A percentile compares a stretch with the other conserved stretches of the same genome.
Evolutionary conservation across 495 filamentous ascomycete species (phyloP).

Genomic region (Tuber umbilicatum): DNA sequence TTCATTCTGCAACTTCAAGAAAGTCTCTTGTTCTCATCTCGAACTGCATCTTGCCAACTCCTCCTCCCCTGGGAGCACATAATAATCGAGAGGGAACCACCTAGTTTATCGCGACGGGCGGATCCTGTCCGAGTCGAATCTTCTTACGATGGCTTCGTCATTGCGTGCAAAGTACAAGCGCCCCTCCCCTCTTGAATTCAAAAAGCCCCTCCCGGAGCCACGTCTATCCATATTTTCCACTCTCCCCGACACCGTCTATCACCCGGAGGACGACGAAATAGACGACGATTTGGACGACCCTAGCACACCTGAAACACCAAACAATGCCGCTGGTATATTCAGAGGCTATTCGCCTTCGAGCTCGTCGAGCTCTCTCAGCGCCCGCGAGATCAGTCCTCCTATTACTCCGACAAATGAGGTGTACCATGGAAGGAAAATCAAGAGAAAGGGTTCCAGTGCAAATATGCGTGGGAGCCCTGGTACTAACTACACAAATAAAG

Average conservation of each 20-base stretch:
- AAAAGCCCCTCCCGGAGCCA: slow-evolving; percentile 18
- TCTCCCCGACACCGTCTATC: slow-evolving; percentile 30
- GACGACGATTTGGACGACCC: slow-evolving; percentile 16
- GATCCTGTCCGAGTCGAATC: background rate
- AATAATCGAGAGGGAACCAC: background rate
- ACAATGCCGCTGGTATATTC: slow-evolving; percentile 1
- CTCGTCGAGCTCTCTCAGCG: slow-evolving; percentile 2
- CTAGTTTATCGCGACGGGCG: background rate
- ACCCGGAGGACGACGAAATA: slow-evolving; percentile 27
- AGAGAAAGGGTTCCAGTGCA: slow-evolving; percentile 1
- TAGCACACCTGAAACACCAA: slow-evolving; percentile 5
- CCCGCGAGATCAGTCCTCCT: slow-evolving; percentile 8
- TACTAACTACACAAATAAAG: slow-evolving; percentile 1
- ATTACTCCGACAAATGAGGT: slow-evolving; percentile 8
- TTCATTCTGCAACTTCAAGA: background rate
- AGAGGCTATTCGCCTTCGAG: slow-evolving; percentile 5
- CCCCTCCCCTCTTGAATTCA: slow-evolving; percentile 14
- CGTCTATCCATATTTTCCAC: slow-evolving; percentile 12
- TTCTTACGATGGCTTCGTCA: slow-evolving; percentile 1
- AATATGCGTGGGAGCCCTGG: slow-evolving; percentile 6
- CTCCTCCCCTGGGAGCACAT: background rate
- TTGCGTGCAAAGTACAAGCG: slow-evolving; percentile 15
- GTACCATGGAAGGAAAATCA: slow-evolving; percentile 3
- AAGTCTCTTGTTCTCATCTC: background rate
- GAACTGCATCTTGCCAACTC: background rate